These are phyloP conservation scores for Epichloe festucae DNA, from an alignment of 2,329 filamentous ascomycete genomes.

Conservation along the genomic window DNA sequence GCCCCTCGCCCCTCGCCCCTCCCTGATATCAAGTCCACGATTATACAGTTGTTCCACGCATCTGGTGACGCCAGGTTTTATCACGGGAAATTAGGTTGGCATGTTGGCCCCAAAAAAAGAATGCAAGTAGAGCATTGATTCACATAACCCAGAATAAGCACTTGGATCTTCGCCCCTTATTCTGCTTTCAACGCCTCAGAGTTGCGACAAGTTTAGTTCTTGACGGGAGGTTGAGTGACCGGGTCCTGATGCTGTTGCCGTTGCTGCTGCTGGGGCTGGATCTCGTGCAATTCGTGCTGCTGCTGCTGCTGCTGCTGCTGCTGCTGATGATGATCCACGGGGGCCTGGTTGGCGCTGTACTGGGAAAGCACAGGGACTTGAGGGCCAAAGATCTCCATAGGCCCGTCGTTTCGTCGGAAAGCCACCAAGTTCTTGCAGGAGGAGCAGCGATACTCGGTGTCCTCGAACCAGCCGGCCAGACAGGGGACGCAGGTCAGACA, in stretches of 20 bases:
- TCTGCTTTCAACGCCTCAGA: neutral
- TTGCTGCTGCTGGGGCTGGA: neutral
- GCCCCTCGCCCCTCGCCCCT: neutral
- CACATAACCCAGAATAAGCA: neutral
- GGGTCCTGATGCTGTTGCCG: neutral
- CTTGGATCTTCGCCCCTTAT: no score
- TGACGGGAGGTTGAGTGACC: neutral
- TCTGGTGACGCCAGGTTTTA: no score
- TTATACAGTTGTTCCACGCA: no score
- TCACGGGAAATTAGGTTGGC: neutral
- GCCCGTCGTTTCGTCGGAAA: slow-evolving; percentile 9
- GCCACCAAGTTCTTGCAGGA: slow-evolving; percentile 19
- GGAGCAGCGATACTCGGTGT: slow-evolving; percentile 17
- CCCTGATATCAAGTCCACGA: neutral
- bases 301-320: neutral
- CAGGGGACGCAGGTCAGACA: slow-evolving; percentile 20
- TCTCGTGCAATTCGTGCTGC: neutral
- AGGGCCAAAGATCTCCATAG: slow-evolving; percentile 12
- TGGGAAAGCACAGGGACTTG: slow-evolving; percentile 6
- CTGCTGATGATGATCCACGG: slow-evolving; percentile 3
- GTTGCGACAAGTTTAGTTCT: neutral
- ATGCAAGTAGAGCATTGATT: neutral
- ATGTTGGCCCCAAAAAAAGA: neutral
- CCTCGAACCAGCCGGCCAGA: slow-evolving; percentile 20
- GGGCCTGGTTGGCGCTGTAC: slow-evolving; percentile 8